Evolutionary conservation across 2,329 filamentous ascomycete genomes (phyloP), one percentile per base, ranked within the genome.

Genomic region (Apiospora arundinis): DNA sequence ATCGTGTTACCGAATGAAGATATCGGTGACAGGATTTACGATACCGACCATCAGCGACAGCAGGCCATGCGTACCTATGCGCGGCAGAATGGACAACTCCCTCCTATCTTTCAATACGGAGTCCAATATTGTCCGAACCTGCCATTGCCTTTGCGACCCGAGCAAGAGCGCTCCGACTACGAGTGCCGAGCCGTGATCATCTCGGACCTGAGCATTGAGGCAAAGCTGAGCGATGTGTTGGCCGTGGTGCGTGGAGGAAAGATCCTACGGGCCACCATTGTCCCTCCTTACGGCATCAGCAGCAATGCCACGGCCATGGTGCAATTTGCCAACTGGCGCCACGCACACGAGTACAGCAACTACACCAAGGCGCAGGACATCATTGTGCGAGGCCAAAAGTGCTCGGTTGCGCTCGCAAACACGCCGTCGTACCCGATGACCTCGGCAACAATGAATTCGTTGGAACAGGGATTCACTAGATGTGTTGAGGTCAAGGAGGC

Each of bases 221-320:
- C 69, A 16, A 25, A 28, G 32, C 23, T 66, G 12, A 66, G 66
- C 16, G 37, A 72, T 25, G 66, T 72, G 16, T 25, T 68, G 42
- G 21, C 69, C 18, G 46, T 25, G 60, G 67, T 72, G n/a, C 66
- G 69, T 23, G 69, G 71, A 7, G 71, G 71, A 14, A 70, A 67
- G 25, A 46, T 72, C 45, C 37, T 70, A 21, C 69, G 56, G 25
- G 46, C 40, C 1, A 69, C 46, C 18, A 6, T 72, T 18, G 69
- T 52, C 5, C 44, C 60, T 12, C 48, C 40, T 6, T 12, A 45
- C 67, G 63, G 68, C 23, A n/a, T 70, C 12, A 42, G 66, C 16
- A 12, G 21, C 23, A 44, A 66, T 1, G 25, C 12, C 12, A 69
- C 71, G 4, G 71, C 71, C 42, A 66, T 69, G 23, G 67, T 72